Base-by-base conservation (phyloP, 2,329 filamentous ascomycete species). In the Botryotinia narcissicola region DNA sequence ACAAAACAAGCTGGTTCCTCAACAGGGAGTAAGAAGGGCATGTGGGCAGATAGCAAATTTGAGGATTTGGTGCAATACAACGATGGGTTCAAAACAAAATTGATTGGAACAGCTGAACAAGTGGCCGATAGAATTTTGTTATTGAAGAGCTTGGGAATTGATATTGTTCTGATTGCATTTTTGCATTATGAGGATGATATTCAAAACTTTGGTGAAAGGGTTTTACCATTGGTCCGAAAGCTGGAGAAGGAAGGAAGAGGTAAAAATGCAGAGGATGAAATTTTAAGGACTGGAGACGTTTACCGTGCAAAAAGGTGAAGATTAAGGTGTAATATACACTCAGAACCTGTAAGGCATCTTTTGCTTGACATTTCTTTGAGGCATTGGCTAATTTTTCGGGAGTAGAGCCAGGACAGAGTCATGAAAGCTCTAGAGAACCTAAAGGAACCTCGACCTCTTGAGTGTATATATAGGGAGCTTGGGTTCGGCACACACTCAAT, bases 31-130 rank as follows among this genome's bases (percentile, higher is more conserved):
- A 86, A 85, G 78, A 83, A 82, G 63, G 86, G 85, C 60, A 88
- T 87, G 86, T 87, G 86, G 86, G 85, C 86, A 12, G 81, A 86
- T 64, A 84, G 82, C 76, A 85, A 85, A 75, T 84, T 87, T 59
- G 84, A 87, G 68, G 86, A 88, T 76, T 76, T 87, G 71, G 84
- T 87, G 44, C 86, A 87, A 80, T 87, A 87, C 75, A 87, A 87
- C 63, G 86, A 87, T 77, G 86, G 86, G 3, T 88, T 87, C 80
- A 87, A 87, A 81, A 87, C 86, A 5, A 87, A 86, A 78, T 77
- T 87, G 40, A 86, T 87, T 61, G 85, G 86, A 0, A 87, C 86
- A 0, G 85, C 84, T 74, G 84, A 86, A 77, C 85, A 87, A 78
- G 84, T 87, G 67, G 85, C 84, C 0, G 85, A 87, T 74, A 79